A percentile compares a stretch with the other conserved stretches of the same genome.
Evolutionary conservation across 1,139 yeast genomes (phyloP).

Genomic region (Suhomyces yuchorum): DNA sequence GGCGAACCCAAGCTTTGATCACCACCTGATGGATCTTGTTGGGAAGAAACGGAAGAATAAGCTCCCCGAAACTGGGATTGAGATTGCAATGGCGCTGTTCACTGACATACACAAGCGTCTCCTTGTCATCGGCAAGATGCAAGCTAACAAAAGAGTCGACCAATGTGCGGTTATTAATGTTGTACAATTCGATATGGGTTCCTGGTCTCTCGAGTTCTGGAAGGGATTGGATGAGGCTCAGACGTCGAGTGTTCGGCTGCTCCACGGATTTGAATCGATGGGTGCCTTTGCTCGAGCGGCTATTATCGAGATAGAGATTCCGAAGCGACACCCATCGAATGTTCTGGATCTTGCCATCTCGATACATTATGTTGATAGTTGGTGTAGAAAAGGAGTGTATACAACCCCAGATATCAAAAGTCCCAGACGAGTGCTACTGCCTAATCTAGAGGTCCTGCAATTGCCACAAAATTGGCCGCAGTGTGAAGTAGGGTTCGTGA

Average conservation of each 20-base stretch:
- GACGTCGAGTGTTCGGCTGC: conserved; percentile 11
- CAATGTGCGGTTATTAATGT: conserved; percentile 18
- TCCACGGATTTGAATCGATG: conserved; percentile 7
- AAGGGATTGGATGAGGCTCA: conserved; percentile 15
- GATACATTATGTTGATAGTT: conserved; percentile 5
- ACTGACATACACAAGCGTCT: conserved; percentile 37
- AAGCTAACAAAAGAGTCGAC: conserved; percentile 34
- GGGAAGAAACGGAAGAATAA: conserved; percentile 29
- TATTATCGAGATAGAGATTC: conserved; percentile 16
- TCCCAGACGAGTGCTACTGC: neutral
- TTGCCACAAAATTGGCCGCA: neutral
- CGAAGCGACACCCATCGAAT: conserved; percentile 21
- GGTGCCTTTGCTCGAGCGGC: neutral
- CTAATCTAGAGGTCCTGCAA: neutral
- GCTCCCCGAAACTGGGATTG: conserved; percentile 35
- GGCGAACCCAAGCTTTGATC: conserved; percentile 30
- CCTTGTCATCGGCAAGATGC: conserved; percentile 20
- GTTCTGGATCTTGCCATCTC: conserved; percentile 17
- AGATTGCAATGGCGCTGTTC: conserved; percentile 29
- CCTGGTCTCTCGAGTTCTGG: conserved; percentile 17
- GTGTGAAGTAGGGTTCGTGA: neutral
- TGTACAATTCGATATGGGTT: conserved; percentile 16
- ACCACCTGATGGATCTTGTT: conserved; percentile 15
- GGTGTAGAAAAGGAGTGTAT: neutral
- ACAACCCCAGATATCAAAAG: neutral